Percentiles rank a stretch among this genome's conserved stretches.
phyloP scores from a whole-genome alignment of 441 rosid genomes.

The Euphorbia schlechtendalii region DNA sequence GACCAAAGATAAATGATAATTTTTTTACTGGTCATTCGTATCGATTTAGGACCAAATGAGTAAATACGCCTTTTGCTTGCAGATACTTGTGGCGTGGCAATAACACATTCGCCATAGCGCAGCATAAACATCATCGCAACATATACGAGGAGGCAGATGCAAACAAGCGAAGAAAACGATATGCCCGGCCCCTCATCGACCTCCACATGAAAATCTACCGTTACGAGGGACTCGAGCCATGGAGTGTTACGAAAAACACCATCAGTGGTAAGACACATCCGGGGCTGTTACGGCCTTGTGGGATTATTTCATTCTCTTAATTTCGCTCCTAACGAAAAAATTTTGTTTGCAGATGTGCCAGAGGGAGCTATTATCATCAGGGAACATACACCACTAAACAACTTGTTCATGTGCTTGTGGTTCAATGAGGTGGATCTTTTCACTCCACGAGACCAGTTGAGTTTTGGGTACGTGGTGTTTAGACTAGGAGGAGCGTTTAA shows the following conservation, averaged over 20 bases:
- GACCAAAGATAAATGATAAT: no score
- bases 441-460: conserved; percentile 94
- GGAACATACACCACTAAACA: conserved; percentile 72
- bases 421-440: conserved; percentile 90
- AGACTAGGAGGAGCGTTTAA: conserved; percentile 61
- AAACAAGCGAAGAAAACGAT: conserved; percentile 84
- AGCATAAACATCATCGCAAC: conserved; percentile 79
- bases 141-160: conserved; percentile 97
- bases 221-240: conserved; percentile 83
- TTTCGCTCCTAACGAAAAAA: conserved; percentile 6
- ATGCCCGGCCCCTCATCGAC: conserved; percentile 90
- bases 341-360: conserved; percentile 70
- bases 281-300: no score
- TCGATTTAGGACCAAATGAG: conserved; percentile 17
- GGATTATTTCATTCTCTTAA: neutral
- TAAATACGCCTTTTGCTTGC: conserved; percentile 15
- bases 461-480: conserved; percentile 82
- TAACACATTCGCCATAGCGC: conserved; percentile 87
- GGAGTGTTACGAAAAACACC: conserved; percentile 68
- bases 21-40: conserved; percentile 27
- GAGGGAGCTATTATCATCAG: conserved; percentile 91
- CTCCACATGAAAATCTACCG: conserved; percentile 87
- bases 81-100: conserved; percentile 94
- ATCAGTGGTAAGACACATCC: conserved; percentile 86
- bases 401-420: conserved; percentile 93